Evolutionary conservation across 1,284 basidiomycete species (phyloP), one percentile per base, ranked within the genome.

Genomic region (Inonotus hispidus): DNA sequence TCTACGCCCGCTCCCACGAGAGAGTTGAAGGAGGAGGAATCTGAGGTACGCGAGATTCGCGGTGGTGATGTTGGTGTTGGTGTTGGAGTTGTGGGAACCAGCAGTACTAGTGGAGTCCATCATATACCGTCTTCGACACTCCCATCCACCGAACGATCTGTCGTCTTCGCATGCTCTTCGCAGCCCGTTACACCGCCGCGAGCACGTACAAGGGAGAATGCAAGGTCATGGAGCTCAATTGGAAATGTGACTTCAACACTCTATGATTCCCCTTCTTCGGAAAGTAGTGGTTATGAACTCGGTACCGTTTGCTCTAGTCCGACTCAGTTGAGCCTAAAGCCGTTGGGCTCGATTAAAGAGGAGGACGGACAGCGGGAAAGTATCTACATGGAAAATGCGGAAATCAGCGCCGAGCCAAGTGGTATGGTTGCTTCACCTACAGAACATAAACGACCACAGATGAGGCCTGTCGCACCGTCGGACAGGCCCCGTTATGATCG

Each of bases 401-500:
- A n/a, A 14, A 13, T 32, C 16, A 16, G 32, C 32, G 50, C 56
- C 2, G 56, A 58, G 16, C 56, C 56, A 11, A 29, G n/a, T 13
- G 43, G 25, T 6, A 49, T 58, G 14, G 10, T 11, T 21, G 29
- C 45, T 25, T 11, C 8, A 5, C 46, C 56, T 10, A 13, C 6
- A 1, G 56, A 46, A 49, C n/a, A 21, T 38, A 32, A 37, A 23
- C n/a, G n/a, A 10, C 7, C 35, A 35, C n/a, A 23, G 23, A 25
- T 49, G 7, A 49, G 25, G 23, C 6, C 47, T 25, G 49, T 35
- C 45, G 46, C 45, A 37, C 56, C 56, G 21, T 49, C 45, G 16
- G 19, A 35, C 8, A 35, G 45, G 21, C 56, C 46, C 16, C 27
- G 56, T 2, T 58, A 58, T 27, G 56, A 58, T 38, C 56, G 56